phyloP scores from a whole-genome alignment of 1,139 yeast genomes.

The Saccharomyces hybrid region DNA sequence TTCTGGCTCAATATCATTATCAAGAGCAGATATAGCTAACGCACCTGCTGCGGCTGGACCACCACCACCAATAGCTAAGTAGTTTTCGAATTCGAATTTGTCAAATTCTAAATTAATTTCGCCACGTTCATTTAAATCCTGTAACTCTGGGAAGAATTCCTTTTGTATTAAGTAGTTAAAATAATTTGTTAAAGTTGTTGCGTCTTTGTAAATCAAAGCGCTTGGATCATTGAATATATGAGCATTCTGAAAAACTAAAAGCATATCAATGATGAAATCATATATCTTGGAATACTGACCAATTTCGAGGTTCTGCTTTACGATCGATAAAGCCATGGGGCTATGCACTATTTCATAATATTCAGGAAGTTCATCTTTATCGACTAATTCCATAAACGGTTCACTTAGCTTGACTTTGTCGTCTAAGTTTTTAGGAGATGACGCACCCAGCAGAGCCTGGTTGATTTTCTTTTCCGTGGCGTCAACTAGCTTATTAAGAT shows the following conservation, averaged over 20 bases:
- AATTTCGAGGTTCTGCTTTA: constrained; percentile 39
- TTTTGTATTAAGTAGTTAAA: constrained; percentile 22
- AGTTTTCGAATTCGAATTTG: constrained; percentile 25
- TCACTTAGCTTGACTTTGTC: constrained; percentile 37
- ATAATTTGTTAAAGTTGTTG: constrained; percentile 37
- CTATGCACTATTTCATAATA: constrained; percentile 47
- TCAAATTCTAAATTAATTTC: constrained; percentile 28
- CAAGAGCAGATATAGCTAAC: neutral
- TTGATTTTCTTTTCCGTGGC: constrained; percentile 35
- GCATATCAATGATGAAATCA: constrained; percentile 43
- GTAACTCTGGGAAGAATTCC: constrained; percentile 25
- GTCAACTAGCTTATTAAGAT: constrained; percentile 37
- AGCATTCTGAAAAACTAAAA: constrained; percentile 50
- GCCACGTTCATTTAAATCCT: constrained; percentile 29
- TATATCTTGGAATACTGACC: constrained; percentile 41
- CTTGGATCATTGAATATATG: constrained; percentile 50
- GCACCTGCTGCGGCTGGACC: constrained; percentile 6
- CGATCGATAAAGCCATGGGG: constrained; percentile 50
- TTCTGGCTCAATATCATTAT: neutral
- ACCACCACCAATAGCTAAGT: constrained; percentile 22
- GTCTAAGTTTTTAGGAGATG: constrained; percentile 16
- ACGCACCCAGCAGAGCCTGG: constrained; percentile 14
- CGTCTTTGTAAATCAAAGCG: constrained; percentile 50
- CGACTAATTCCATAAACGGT: constrained; percentile 53
- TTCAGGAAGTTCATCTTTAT: constrained; percentile 49